phyloP scores from a whole-genome alignment of 129 eudicot species.

The Escallonia herrerae region DNA sequence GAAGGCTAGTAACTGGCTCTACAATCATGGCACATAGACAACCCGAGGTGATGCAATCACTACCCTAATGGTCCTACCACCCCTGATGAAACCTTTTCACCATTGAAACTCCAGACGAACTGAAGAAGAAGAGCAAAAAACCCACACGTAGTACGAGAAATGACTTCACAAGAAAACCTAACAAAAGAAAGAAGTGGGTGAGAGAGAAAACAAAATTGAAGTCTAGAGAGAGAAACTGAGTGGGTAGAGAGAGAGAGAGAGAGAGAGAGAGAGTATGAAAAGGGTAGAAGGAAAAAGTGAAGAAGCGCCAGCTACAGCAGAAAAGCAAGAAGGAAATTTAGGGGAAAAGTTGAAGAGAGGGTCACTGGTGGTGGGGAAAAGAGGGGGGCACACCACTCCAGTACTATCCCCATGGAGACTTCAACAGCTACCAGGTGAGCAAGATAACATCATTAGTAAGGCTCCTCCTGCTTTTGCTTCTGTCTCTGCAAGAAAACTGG shows the following conservation, averaged over 20 bases:
- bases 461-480: conserved; percentile 13
- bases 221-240: conserved; percentile 20
- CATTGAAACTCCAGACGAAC: not conserved
- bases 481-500: conserved; percentile 79
- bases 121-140: not conserved
- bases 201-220: conserved; percentile 10
- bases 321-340: conserved; percentile 55
- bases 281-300: conserved; percentile 24
- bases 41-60: no score
- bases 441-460: conserved; percentile 17
- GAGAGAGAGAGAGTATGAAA: conserved; percentile 50
- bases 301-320: conserved; percentile 44
- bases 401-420: conserved; percentile 42
- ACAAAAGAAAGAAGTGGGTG: conserved; percentile 14
- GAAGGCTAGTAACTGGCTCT: no score
- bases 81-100: no score
- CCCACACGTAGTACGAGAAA: not conserved
- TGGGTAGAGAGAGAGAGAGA: conserved; percentile 30
- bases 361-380: conserved; percentile 41
- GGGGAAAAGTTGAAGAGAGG: conserved; percentile 63
- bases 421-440: conserved; percentile 19
- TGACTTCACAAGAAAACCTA: not conserved
- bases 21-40: no score
- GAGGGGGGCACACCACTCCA: conserved; percentile 62
- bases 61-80: no score